phyloP scores from a whole-genome alignment of 768 basidiomycete species.

The Strobilomyces confusus region DNA sequence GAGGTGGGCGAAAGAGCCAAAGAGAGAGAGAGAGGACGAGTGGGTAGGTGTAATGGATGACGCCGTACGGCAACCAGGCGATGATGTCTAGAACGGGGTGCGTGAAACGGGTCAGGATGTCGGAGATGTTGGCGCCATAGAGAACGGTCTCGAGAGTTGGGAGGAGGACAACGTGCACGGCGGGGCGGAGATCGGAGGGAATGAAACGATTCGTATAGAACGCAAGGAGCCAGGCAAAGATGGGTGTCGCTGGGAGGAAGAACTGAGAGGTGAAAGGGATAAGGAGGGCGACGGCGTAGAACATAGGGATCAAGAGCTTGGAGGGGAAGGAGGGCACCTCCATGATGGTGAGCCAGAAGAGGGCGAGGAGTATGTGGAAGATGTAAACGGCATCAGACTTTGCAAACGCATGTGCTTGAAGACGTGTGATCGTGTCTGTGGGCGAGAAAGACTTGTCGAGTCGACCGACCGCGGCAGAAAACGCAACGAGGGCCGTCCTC shows the following conservation, averaged over 20 bases:
- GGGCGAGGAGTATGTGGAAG: conserved; percentile 57
- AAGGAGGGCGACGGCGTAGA: conserved; percentile 66
- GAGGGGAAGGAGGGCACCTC: conserved; percentile 60
- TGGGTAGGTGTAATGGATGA: conserved; percentile 84
- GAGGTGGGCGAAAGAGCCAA: conserved; percentile 86
- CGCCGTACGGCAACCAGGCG: conserved; percentile 97
- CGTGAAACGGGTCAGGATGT: conserved; percentile 92
- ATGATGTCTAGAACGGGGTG: conserved; percentile 89
- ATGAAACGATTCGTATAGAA: conserved; percentile 89
- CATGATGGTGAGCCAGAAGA: conserved; percentile 75
- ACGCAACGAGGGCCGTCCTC: conserved; percentile 36
- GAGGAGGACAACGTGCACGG: conserved; percentile 86
- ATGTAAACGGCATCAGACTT: conserved; percentile 58
- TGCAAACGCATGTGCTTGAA: conserved; percentile 55
- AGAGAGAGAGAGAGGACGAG: conserved; percentile 81
- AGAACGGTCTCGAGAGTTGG: conserved; percentile 93
- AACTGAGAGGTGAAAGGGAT: conserved; percentile 89
- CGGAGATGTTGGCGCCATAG: conserved; percentile 97
- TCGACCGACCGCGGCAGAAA: conserved; percentile 58
- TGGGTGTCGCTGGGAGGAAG: conserved; percentile 81
- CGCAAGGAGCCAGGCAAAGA: conserved; percentile 81
- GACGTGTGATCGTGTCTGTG: conserved; percentile 53
- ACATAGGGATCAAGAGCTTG: conserved; percentile 73
- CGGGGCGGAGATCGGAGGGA: conserved; percentile 68
- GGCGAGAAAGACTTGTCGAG: conserved; percentile 80